Evolutionary conservation across 495 filamentous ascomycete species (phyloP).

Genomic region (Xylaria scruposa): DNA sequence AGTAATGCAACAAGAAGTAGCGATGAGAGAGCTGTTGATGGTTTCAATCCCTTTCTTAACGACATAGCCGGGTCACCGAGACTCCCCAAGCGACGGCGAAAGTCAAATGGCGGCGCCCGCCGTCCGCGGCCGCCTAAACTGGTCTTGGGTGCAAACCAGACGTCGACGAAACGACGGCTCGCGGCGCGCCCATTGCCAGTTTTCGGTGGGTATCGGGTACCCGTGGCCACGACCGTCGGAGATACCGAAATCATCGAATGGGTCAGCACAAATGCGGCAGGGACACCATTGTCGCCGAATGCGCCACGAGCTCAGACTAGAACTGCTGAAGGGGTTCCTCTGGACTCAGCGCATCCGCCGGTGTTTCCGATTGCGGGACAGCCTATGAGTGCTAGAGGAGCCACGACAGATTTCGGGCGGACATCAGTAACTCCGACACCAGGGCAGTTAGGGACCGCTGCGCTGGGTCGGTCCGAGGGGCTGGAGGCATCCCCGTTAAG

Average conservation of each 20-base stretch:
- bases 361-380: neutral
- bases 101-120: neutral
- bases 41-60: neutral
- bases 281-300: neutral
- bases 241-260: constrained; percentile 1
- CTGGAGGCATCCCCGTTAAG: neutral
- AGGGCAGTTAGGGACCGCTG: neutral
- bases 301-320: neutral
- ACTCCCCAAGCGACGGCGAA: neutral
- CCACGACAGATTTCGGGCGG: neutral
- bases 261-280: neutral
- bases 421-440: neutral
- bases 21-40: neutral
- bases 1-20: neutral
- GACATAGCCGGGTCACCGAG: neutral
- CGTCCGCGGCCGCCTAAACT: neutral
- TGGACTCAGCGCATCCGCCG: too few relatives aligned
- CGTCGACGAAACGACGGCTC: neutral
- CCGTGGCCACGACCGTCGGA: neutral
- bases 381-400: neutral
- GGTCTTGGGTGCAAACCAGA: neutral
- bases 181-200: neutral
- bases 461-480: neutral
- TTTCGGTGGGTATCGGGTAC: neutral
- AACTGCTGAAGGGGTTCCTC: neutral